Evolutionary conservation across 2,329 filamentous ascomycete genomes (phyloP).

Genomic region (Alternaria infectoria): DNA sequence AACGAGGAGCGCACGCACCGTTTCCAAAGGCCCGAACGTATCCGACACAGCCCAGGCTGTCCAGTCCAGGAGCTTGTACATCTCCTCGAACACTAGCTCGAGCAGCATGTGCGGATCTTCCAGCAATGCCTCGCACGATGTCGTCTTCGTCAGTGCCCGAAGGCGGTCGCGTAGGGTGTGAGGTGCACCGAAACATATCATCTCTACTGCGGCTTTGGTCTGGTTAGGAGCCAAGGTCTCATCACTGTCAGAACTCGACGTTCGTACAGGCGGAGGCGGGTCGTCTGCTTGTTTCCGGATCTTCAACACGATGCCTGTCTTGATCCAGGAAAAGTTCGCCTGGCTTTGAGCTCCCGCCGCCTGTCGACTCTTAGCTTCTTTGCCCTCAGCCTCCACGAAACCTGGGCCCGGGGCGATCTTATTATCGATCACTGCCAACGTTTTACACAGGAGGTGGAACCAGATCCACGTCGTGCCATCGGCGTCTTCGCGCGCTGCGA

Average conservation of each 20-base stretch:
- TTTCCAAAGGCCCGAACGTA: slow-evolving; percentile 42
- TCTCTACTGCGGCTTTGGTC: slow-evolving; percentile 16
- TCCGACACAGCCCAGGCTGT: slow-evolving; percentile 37
- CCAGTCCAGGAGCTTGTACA: slow-evolving; percentile 39
- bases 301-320: slow-evolving; percentile 34
- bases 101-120: slow-evolving; percentile 43
- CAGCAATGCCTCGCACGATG: slow-evolving; percentile 27
- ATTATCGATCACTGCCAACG: slow-evolving; percentile 15
- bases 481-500: slow-evolving; percentile 26
- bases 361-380: neutral
- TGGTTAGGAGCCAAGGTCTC: slow-evolving; percentile 5
- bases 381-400: neutral
- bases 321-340: slow-evolving; percentile 33
- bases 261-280: slow-evolving; percentile 8
- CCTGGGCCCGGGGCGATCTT: slow-evolving; percentile 10
- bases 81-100: slow-evolving; percentile 38
- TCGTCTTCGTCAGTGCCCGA: slow-evolving; percentile 11
- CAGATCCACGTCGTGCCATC: slow-evolving; percentile 27
- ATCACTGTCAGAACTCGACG: slow-evolving; percentile 21
- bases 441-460: slow-evolving; percentile 42
- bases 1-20: slow-evolving; percentile 15
- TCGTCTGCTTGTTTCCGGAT: slow-evolving; percentile 9
- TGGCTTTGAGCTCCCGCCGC: slow-evolving; percentile 20
- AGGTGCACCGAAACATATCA: slow-evolving; percentile 40
- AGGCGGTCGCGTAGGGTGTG: slow-evolving; percentile 22